Base-by-base conservation (phyloP, 2,329 filamentous ascomycete genomes). In the Cladosporium oxysporum region DNA sequence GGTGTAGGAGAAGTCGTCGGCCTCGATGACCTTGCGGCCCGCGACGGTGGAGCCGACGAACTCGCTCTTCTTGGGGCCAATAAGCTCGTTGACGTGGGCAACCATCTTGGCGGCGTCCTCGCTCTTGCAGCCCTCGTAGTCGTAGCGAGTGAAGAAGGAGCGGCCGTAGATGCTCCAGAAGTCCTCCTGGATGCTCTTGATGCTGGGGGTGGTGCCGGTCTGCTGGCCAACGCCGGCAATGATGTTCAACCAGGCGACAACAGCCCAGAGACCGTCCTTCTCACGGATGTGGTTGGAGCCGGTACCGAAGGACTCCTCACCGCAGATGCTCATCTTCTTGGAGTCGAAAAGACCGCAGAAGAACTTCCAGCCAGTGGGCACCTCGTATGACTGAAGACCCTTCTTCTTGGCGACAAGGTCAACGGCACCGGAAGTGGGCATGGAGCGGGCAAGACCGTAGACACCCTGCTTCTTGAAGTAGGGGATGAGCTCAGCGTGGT, bases 381-480 rank as follows among this genome's bases (percentile, higher is more conserved):
- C 95, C 81, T 99, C 95, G 82, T 99, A 99, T 81, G 88, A 90
- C 82, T 92, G 84, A 50, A 99, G 86, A 41, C 91, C 91, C 83
- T 97, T 94, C 75, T 92, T 93, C 86, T 97, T 92, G 72, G 95
- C 95, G 49, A 99, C 95, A 18, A 96, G 89, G 78, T 99, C 95
- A 62, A 99, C 92, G 26, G 95, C 95, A 50, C 92, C 93, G 14
- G 92, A 96, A 6, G 95, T 99, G 66, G 95, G 95, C 95, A 99
- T 99, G 79, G 92, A 96, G 71, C 95, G 92, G 58, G 95, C 95
- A 66, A 99, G 88, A 67, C 95, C 95, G 77, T 93, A 95, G 68
- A 99, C 93, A 67, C 95, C 94, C 79, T 98, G 91, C 83, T 95
- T 93, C 85, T 94, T 90, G 88, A 99, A 99, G 84, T 97, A 99